phyloP scores from a whole-genome alignment of 2,329 filamentous ascomycete species.

The Neoscytalidium dimidiatum region DNA sequence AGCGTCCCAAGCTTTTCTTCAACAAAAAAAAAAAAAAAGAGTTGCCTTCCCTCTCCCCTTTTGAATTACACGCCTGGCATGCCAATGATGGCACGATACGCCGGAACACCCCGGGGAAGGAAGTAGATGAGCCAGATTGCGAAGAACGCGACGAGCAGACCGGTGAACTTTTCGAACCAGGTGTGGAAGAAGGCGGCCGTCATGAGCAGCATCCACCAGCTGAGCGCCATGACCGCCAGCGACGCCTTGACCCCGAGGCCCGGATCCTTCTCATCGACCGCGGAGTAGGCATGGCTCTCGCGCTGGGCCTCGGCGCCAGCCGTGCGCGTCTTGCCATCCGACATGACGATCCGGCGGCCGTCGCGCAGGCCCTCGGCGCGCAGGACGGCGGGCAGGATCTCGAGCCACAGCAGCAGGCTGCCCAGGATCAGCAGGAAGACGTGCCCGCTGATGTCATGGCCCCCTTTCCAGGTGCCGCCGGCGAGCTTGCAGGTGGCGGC shows the following conservation, averaged over 20 bases:
- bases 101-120: slow-evolving; percentile 47
- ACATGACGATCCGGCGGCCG: slow-evolving; percentile 66
- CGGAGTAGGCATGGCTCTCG: slow-evolving; percentile 26
- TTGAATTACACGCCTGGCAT: slow-evolving; percentile 46
- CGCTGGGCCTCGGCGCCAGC: slow-evolving; percentile 43
- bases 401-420: slow-evolving; percentile 78
- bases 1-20: slow-evolving; percentile 16
- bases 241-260: slow-evolving; percentile 58
- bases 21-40: not conserved
- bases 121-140: slow-evolving; percentile 51
- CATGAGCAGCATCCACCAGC: slow-evolving; percentile 97
- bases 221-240: slow-evolving; percentile 65
- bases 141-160: slow-evolving; percentile 49
- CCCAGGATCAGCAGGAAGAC: slow-evolving; percentile 89
- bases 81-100: slow-evolving; percentile 44
- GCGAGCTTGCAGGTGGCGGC: slow-evolving; percentile 78
- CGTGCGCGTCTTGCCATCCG: slow-evolving; percentile 61
- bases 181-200: slow-evolving; percentile 98
- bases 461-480: slow-evolving; percentile 86
- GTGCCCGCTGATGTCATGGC: slow-evolving; percentile 94
- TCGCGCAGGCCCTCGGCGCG: slow-evolving; percentile 53
- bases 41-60: no score
- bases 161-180: slow-evolving; percentile 85
- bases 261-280: slow-evolving; percentile 29
- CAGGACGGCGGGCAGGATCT: slow-evolving; percentile 67